Evolutionary conservation across 345 rosid genomes (phyloP), one percentile per base, ranked within the genome.

Genomic region (Hibiscus tridactylites): DNA sequence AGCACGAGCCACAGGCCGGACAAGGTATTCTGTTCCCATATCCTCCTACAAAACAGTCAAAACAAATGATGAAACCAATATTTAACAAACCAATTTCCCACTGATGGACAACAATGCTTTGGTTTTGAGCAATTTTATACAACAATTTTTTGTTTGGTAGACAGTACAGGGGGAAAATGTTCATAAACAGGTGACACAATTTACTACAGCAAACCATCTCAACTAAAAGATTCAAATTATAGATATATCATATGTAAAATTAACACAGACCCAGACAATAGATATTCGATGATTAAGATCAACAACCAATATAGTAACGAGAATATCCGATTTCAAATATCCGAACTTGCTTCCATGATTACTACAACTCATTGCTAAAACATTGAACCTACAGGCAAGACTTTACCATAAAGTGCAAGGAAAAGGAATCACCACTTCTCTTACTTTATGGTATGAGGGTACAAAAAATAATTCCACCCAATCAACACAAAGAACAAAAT

Each of bases 11-110:
- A 91, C 88, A 1, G 98, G 98, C 76, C 86, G 84, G 39, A 93
- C 93, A 6, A 93, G 82, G 73, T 84, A 93, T 68, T 93, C 97
- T 0, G 95, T 91, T 52, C 96, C 93, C 79, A 91, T 61, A 76
- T 89, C 96, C 80, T 82, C 88, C 96, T 88, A 47, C 60, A 57
- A 3, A 15, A 39, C 58, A 16, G 58, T 19, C 6, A 47, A 56
- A 57, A 21, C 44, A 33, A 33, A 16, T 13, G 33, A 16, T 9
- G 17, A 21, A 33, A 71, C 3, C 15, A 39, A 31, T 37, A 33
- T 16, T 49, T 49, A 29, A 68, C 12, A 9, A n/a, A 29, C 15
- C 17, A 9, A 19, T 10, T 19, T 65, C 1, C 70, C 35, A 19
- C 52, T 47, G 52, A 15, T 11, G 42, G 42, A 37, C 42, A 37